Conservation (phyloP, 2,329 filamentous ascomycete genomes). For the Chaetomium olivaceum region DNA sequence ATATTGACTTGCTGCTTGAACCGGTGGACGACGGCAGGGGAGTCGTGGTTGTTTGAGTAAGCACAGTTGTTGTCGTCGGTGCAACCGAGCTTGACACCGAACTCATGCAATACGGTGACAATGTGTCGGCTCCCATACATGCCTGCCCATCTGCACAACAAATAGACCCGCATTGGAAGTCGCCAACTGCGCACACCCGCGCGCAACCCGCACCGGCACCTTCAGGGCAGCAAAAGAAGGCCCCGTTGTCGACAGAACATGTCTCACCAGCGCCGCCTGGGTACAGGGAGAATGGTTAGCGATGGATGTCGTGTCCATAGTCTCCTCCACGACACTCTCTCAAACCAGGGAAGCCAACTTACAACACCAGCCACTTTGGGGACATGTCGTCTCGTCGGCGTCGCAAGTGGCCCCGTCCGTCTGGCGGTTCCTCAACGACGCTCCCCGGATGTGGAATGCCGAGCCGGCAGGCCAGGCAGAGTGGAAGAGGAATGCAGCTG, state of each 20-base stretch:
- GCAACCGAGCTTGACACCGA: neutral
- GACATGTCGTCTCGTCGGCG: slow-evolving; percentile 23
- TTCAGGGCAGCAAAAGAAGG: slow-evolving; percentile 28
- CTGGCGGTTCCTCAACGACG: slow-evolving; percentile 6
- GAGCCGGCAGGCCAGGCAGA: slow-evolving; percentile 12
- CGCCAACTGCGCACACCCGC: slow-evolving; percentile 26
- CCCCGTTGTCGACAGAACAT: slow-evolving; percentile 22
- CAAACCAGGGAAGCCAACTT: slow-evolving; percentile 3
- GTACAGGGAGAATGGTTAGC: neutral
- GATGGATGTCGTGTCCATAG: too few species aligned
- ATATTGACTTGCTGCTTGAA: neutral
- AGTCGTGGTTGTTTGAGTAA: neutral
- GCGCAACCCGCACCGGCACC: slow-evolving; percentile 20
- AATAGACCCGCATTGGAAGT: slow-evolving; percentile 29
- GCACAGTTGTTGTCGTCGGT: neutral
- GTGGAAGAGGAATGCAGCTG: slow-evolving; percentile 14
- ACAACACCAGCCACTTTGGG: slow-evolving; percentile 31
- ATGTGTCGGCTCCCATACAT: slow-evolving; percentile 20
- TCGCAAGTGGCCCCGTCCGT: neutral
- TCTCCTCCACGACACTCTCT: neutral
- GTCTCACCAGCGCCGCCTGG: slow-evolving; percentile 23
- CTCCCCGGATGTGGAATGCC: neutral
- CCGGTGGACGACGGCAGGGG: neutral
- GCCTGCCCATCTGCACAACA: slow-evolving; percentile 28
- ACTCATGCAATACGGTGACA: slow-evolving; percentile 22